Percentiles rank a stretch among this genome's conserved stretches.
phyloP scores from a whole-genome alignment of 1,139 yeast species.

The Blastobotrys serpentis region DNA sequence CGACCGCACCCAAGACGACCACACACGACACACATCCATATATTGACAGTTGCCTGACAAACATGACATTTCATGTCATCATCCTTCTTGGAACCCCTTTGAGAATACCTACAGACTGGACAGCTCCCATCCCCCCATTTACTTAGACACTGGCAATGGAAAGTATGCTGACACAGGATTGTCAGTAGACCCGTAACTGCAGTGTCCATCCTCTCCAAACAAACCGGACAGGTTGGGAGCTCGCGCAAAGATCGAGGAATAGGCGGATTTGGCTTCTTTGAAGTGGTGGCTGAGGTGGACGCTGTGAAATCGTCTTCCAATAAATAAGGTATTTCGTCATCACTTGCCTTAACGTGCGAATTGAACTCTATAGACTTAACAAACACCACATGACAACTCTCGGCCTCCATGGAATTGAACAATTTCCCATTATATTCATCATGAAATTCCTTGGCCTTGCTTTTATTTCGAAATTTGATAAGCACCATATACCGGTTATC shows the following conservation, averaged over 20 bases:
- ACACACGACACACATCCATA: conserved; percentile 91
- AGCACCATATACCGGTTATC: conserved; percentile 75
- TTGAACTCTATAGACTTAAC: conserved; percentile 49
- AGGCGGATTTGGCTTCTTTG: conserved; percentile 34
- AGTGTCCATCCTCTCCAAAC: conserved; percentile 86
- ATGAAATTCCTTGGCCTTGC: conserved; percentile 62
- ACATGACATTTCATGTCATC: conserved; percentile 38
- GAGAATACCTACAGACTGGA: conserved; percentile 85
- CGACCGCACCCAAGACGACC: conserved; percentile 91
- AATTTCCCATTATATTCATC: conserved; percentile 66
- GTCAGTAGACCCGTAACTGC: conserved; percentile 78
- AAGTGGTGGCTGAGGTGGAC: conserved; percentile 21
- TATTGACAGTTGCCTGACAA: conserved; percentile 64
- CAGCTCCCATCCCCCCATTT: conserved; percentile 92
- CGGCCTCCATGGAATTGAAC: conserved; percentile 88
- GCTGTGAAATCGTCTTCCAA: conserved; percentile 70
- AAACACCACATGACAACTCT: conserved; percentile 73
- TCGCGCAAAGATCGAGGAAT: conserved; percentile 48
- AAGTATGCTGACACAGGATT: conserved; percentile 90
- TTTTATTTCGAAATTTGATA: conserved; percentile 62
- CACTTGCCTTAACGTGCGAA: conserved; percentile 24
- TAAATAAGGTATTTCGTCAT: conserved; percentile 56
- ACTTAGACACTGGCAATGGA: conserved; percentile 84
- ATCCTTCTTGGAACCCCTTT: conserved; percentile 18
- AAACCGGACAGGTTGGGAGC: conserved; percentile 91